A percentile compares a stretch with the other conserved stretches of the same genome.
These are phyloP conservation scores for Sphagnum magellanicum DNA, from an alignment of 228 moss, liverwort and hornwort genomes.

Conservation along the genomic window DNA sequence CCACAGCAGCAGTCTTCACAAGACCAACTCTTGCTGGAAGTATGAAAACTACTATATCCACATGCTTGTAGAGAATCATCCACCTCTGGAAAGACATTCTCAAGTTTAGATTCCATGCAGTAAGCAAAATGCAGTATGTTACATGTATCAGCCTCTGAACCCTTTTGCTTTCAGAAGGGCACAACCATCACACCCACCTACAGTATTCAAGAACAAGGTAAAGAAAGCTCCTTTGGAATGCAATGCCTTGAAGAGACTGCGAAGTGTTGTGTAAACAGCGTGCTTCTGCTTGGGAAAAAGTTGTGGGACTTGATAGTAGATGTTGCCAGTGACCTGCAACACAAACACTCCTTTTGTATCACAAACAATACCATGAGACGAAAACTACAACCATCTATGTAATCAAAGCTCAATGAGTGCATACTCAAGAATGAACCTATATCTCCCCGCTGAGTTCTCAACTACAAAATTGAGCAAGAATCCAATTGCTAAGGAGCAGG, in stretches of 20 bases:
- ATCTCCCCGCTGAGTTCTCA: too few species aligned
- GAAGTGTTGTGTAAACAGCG: constrained; percentile 55
- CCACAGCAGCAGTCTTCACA: too few species aligned
- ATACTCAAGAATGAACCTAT: too few species aligned
- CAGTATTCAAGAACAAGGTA: constrained; percentile 66
- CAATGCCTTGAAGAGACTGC: constrained; percentile 62
- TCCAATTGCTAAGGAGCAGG: too few species aligned
- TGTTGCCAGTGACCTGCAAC: constrained; percentile 74
- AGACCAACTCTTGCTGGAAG: too few species aligned
- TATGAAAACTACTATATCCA: too few species aligned
- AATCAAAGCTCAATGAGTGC: too few species aligned
- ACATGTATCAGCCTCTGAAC: background rate
- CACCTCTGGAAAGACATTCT: too few species aligned
- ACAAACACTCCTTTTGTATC: background rate
- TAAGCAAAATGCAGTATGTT: too few species aligned
- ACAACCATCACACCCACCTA: constrained; percentile 36
- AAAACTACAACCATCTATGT: background rate
- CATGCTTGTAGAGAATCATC: too few species aligned
- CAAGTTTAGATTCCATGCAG: too few species aligned
- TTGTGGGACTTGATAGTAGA: constrained; percentile 83
- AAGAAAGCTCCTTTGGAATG: constrained; percentile 74
- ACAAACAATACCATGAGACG: background rate
- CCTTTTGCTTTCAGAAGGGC: background rate
- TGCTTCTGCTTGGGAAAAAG: constrained; percentile 86
- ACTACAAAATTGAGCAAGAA: too few species aligned